Evolutionary conservation across 176 grass and related monocot genomes (phyloP).

Genomic region (Eleusine coracana): DNA sequence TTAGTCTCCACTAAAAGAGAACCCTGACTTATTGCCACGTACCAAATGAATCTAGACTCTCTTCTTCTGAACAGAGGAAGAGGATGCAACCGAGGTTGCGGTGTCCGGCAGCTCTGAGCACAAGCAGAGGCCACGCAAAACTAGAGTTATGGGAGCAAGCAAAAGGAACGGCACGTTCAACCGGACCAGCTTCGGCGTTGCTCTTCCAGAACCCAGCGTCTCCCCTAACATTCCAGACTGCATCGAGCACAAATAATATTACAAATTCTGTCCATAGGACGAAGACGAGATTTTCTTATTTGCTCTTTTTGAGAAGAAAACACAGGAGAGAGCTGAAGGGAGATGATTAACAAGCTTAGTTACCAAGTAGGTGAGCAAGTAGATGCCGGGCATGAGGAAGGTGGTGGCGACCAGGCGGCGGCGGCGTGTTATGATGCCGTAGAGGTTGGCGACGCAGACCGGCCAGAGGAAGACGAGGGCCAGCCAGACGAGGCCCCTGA

Average conservation of each 20-base stretch:
- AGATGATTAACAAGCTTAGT: background rate
- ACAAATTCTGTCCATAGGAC: no score
- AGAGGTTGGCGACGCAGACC: constrained; percentile 52
- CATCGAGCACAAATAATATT: constrained; percentile 21
- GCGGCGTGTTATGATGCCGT: constrained; percentile 46
- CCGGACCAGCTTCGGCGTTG: constrained; percentile 60
- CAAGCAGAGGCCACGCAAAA: constrained; percentile 49
- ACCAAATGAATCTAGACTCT: no score
- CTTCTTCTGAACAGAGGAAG: no score
- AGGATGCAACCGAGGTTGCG: no score
- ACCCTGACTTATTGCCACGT: no score
- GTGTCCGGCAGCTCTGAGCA: background rate
- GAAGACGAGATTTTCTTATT: no score
- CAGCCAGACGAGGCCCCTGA: constrained; percentile 58
- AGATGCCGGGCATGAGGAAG: constrained; percentile 65
- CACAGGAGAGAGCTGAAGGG: no score
- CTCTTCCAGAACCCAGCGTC: constrained; percentile 59
- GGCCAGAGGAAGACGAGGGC: constrained; percentile 67
- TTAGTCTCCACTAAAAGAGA: no score
- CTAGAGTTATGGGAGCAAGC: constrained; percentile 36
- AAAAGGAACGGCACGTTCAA: constrained; percentile 50
- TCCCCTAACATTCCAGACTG: constrained; percentile 67
- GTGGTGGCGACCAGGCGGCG: constrained; percentile 52
- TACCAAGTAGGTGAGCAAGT: constrained; percentile 60
- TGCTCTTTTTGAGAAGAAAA: no score